A percentile compares a stretch with the other conserved stretches of the same genome.
Evolutionary conservation across 371 early-diverging fungal species (phyloP).

Genomic region (Fennellomyces sp.): DNA sequence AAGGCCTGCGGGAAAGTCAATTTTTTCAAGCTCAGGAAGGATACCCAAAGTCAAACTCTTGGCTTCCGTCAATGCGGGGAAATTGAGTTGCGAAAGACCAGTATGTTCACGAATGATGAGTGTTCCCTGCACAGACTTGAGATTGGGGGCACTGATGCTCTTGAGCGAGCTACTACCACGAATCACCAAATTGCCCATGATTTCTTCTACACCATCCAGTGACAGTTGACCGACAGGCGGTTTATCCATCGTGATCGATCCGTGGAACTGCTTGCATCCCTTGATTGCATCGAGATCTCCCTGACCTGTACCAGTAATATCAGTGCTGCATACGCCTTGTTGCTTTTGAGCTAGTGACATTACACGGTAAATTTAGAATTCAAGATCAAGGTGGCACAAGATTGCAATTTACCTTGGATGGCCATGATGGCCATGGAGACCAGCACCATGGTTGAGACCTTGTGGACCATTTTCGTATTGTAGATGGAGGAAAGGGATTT

Average conservation of each 20-base stretch:
- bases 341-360: not conserved
- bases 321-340: conserved; percentile 25
- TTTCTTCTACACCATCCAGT: conserved; percentile 38
- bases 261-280: conserved; percentile 46
- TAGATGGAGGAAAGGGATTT: not conserved
- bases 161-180: conserved; percentile 37
- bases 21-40: conserved; percentile 45
- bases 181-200: conserved; percentile 48
- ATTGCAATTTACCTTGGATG: not conserved
- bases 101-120: conserved; percentile 53
- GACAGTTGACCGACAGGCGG: conserved; percentile 20
- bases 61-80: conserved; percentile 44
- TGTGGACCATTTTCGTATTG: not conserved
- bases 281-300: conserved; percentile 49
- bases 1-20: conserved; percentile 48
- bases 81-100: conserved; percentile 29
- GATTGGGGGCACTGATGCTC: conserved; percentile 41
- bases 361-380: not conserved
- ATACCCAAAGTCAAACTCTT: conserved; percentile 41
- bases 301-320: conserved; percentile 35
- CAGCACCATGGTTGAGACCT: not conserved
- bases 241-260: conserved; percentile 44
- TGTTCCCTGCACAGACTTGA: conserved; percentile 46
- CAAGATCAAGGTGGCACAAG: not conserved
- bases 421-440: conserved; percentile 4